phyloP scores from a whole-genome alignment of 2,329 filamentous ascomycete genomes.

The Ambrosiella xylebori region DNA sequence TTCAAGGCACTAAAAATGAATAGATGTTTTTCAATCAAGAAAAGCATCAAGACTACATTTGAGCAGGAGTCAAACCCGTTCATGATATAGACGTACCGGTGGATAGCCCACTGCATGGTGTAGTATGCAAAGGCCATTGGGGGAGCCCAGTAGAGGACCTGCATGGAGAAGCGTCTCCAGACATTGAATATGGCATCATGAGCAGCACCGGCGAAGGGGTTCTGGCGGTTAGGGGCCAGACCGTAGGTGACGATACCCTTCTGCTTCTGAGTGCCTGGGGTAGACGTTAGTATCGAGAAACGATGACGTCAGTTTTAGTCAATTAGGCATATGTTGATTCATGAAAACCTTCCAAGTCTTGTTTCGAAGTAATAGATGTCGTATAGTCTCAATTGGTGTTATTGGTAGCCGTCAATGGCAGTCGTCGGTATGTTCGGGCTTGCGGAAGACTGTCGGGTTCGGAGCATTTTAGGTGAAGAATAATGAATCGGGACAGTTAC shows the following conservation, averaged over 20 bases:
- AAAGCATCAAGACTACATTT: too few species aligned
- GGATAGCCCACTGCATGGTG: slow-evolving; percentile 75
- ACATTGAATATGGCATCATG: slow-evolving; percentile 89
- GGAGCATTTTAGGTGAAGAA: neutral
- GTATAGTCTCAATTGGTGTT: neutral
- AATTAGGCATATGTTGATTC: neutral
- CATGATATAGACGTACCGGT: slow-evolving; percentile 46
- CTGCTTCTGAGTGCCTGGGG: slow-evolving; percentile 38
- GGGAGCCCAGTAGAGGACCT: slow-evolving; percentile 79
- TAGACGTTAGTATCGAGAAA: neutral
- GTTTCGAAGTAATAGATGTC: neutral
- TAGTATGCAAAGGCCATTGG: slow-evolving; percentile 65
- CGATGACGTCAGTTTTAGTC: neutral
- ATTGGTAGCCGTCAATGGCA: neutral
- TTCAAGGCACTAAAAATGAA: too few species aligned
- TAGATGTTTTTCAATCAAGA: too few species aligned
- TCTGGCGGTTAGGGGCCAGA: slow-evolving; percentile 74
- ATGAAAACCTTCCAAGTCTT: neutral
- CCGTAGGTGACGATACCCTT: slow-evolving; percentile 54
- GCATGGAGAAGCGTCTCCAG: slow-evolving; percentile 67
- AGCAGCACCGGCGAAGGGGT: slow-evolving; percentile 60
- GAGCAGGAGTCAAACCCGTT: neutral
- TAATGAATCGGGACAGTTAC: neutral
- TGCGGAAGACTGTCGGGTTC: neutral
- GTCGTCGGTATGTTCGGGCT: neutral